These are phyloP conservation scores for Vanderwaltozyma polyspora DNA, from an alignment of 805 yeast species.

Conservation along the genomic window DNA sequence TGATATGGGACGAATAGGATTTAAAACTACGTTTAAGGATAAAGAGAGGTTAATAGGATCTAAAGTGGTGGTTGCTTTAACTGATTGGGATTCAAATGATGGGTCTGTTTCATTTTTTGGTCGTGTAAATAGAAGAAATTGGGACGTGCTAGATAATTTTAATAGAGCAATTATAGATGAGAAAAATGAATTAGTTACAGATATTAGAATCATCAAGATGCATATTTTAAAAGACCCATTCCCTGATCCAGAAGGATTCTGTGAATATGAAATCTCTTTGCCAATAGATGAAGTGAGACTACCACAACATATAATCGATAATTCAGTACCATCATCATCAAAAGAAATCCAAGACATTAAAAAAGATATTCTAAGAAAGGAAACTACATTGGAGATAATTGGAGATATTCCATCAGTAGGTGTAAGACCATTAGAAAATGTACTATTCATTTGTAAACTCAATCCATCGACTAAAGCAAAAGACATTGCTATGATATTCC, in stretches of 20 bases:
- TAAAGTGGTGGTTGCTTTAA: background rate
- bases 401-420: background rate
- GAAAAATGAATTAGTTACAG: background rate
- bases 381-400: constrained; percentile 1
- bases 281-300: background rate
- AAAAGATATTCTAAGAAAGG: constrained; percentile 1
- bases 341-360: background rate
- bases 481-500: constrained; percentile 2
- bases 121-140: background rate
- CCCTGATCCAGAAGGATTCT: constrained; percentile 2
- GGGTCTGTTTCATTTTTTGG: background rate
- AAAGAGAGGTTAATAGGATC: constrained; percentile 1
- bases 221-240: constrained; percentile 1
- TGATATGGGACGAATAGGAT: background rate
- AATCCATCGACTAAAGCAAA: constrained; percentile 1
- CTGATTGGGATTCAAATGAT: background rate
- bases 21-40: background rate
- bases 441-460: constrained; percentile 2
- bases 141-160: background rate
- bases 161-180: background rate
- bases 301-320: background rate
- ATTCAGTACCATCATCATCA: background rate
- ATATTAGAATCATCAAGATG: background rate
- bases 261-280: background rate
- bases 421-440: constrained; percentile 1